Evolutionary conservation across 208 protist genomes (phyloP).

Genomic region (Leishmania lainsoni): DNA sequence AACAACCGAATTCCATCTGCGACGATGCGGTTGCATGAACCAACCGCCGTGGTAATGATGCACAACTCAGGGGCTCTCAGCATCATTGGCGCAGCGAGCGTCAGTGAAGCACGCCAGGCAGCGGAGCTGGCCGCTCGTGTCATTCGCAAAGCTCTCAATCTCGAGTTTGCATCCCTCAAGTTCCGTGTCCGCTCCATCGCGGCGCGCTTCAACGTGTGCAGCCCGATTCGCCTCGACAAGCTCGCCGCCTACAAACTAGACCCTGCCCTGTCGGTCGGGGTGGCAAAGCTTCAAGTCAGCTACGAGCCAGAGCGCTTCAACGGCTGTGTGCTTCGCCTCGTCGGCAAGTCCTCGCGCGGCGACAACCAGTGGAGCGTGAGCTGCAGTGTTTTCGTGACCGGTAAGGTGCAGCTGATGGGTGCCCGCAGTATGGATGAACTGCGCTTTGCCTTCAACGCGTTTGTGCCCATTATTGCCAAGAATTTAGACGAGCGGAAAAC

Average conservation of each 20-base stretch:
- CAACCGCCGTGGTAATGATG: slow-evolving; percentile 71
- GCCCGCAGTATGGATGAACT: slow-evolving; percentile 83
- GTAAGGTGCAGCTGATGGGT: slow-evolving; percentile 82
- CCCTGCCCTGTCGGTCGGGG: slow-evolving; percentile 30
- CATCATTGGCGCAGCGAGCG: slow-evolving; percentile 77
- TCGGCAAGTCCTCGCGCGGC: slow-evolving; percentile 42
- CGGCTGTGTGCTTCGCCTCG: slow-evolving; percentile 73
- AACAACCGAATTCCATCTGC: slow-evolving; percentile 59
- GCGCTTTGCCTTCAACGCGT: slow-evolving; percentile 77
- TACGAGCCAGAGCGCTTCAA: slow-evolving; percentile 89
- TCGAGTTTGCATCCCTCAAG: slow-evolving; percentile 63
- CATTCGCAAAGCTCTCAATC: slow-evolving; percentile 78
- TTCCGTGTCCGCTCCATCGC: slow-evolving; percentile 86
- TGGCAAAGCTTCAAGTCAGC: slow-evolving; percentile 58
- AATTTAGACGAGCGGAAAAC: slow-evolving; percentile 30
- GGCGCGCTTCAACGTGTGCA: slow-evolving; percentile 84
- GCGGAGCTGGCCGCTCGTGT: slow-evolving; percentile 87
- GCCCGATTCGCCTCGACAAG: slow-evolving; percentile 76
- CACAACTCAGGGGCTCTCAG: slow-evolving; percentile 78
- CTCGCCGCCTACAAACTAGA: slow-evolving; percentile 56
- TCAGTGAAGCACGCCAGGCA: slow-evolving; percentile 79
- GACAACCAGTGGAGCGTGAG: slow-evolving; percentile 77
- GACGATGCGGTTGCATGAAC: slow-evolving; percentile 85
- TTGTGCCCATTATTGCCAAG: slow-evolving; percentile 79
- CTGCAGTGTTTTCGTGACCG: slow-evolving; percentile 83